Base-by-base conservation (phyloP, 441 rosid genomes). In the Dalechampia spathulata region DNA sequence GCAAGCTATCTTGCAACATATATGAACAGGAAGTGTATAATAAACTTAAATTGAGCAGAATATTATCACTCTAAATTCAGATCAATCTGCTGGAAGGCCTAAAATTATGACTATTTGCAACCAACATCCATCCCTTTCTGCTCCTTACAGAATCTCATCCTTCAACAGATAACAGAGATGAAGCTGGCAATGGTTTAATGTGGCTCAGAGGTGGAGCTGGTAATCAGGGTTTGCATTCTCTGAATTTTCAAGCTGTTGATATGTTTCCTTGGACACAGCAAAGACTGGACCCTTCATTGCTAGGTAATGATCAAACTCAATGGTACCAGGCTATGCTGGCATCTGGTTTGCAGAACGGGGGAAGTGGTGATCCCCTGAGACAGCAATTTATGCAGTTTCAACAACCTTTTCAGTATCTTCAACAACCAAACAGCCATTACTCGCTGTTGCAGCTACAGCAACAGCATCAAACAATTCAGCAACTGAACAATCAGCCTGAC, bases 221-320 rank as follows among this genome's bases (percentile, higher is more conserved):
- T 36, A 84, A 85, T 19, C 82, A 67, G 52, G 85, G 78, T 44
- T 45, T 80, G 49, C 76, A 73, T 22, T 71, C 84, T 23, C 47
- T 80, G 62, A 82, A 76, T 64, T 75, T 78, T 49, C 88, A 74
- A 25, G 67, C 83, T 63, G 64, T 68, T n/a, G 66, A 74, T 61
- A 55, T 73, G 61, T 66, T 66, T 52, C 79, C 87, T 2, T 75
- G 79, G 85, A 75, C 76, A 65, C 87, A 77, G 59, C 85, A 65
- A 71, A 71, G 79, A 46, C 49, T 75, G 14, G 85, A 79, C 51
- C 73, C 68, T 5, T 22, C 64, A 16, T 60, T 77, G 51, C 69
- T 75, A 19, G 78, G 74, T 43, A 68, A 62, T 66, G 82, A 78
- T 64, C 77, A 74, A 49, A 72, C 57, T 60, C 78, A 65, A 49